Percentiles rank a stretch among this genome's conserved stretches.
These are phyloP conservation scores for Xylaria sp. DNA, from an alignment of 495 filamentous ascomycete species.

Conservation along the genomic window DNA sequence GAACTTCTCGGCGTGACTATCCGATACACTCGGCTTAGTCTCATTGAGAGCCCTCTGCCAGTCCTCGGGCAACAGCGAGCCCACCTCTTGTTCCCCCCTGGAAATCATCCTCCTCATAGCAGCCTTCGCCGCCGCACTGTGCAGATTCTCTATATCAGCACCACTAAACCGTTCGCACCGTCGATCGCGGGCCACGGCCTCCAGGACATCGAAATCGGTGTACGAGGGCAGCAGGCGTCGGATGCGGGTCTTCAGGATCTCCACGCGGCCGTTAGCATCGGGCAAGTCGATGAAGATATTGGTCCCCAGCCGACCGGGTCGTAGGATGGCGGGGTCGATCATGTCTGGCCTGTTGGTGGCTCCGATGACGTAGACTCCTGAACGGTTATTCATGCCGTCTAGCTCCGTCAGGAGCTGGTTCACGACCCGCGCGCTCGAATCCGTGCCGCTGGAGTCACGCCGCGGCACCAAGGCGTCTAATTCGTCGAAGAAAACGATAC, in stretches of 20 bases:
- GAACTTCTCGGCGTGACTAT: conserved; percentile 68
- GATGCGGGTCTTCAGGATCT: conserved; percentile 76
- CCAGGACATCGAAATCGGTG: conserved; percentile 51
- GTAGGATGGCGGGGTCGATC: conserved; percentile 94
- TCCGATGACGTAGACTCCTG: conserved; percentile 92
- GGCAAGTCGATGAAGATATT: conserved; percentile 91
- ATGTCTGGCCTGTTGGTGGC: conserved; percentile 96
- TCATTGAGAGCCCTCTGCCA: conserved; percentile 75
- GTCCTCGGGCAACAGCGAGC: conserved; percentile 68
- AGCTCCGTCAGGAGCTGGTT: conserved; percentile 97
- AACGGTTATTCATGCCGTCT: conserved; percentile 80
- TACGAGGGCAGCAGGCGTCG: conserved; percentile 50
- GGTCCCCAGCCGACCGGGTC: conserved; percentile 88
- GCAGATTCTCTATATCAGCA: conserved; percentile 82
- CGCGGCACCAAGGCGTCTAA: conserved; percentile 89
- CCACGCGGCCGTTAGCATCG: conserved; percentile 75
- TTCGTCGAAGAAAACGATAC: conserved; percentile 98
- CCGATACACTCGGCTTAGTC: conserved; percentile 81
- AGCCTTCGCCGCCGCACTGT: conserved; percentile 77
- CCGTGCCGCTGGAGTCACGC: conserved; percentile 79
- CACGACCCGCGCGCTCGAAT: conserved; percentile 87
- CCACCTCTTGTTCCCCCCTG: conserved; percentile 51
- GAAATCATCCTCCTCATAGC: conserved; percentile 58
- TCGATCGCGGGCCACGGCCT: conserved; percentile 66
- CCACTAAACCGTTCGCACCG: conserved; percentile 87